Base-by-base conservation (phyloP, 2,329 filamentous ascomycete species). In the Immersiporthe knoxdaviesiana region DNA sequence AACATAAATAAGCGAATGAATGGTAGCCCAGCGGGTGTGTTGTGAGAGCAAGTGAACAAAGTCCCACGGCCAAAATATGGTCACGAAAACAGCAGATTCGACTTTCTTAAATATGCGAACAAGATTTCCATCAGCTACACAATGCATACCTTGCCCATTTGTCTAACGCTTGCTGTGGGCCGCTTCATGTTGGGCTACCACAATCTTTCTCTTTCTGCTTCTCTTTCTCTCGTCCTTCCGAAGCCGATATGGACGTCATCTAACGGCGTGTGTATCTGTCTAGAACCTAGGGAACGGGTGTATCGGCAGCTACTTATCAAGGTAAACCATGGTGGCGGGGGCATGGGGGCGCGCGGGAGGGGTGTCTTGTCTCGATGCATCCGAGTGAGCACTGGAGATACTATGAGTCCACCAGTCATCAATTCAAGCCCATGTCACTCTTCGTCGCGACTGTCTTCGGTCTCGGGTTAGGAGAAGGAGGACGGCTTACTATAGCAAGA, bases 21-120 rank as follows among this genome's bases (percentile, higher is more conserved):
- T 50, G 32, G 16, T 8, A n/a, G n/a, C 56, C 32, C 30, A 59
- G n/a, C 58, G 27, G 59, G n/a, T 50, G 39, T 52, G 54, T 50
- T 16, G 39, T 50, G 56, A 54, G 37, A 21, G 62, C n/a, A 11
- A n/a, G 44, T n/a, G 10, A 16, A 47, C 7, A 47, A n/a, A 47
- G 21, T 7, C 16, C n/a, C 18, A 62, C 16, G 37, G 52, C 12
- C 32, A 62, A 58, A 44, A 61, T n/a, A 50, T 62, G 41, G 21
- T 50, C 21, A 59, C 44, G 37, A 24, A 50, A 58, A 66, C 47
- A n/a, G 69, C 58, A 35, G 64, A 32, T 52, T n/a, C n/a, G 21
- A 47, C 69, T 52, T 66, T 66, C 65, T 70, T 70, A 65, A 68
- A 68, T 32, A 66, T 61, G 52, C 54, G 56, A 37, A 65, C 2